Conservation (phyloP, 2,329 filamentous ascomycete species). For the Colletotrichum somersetense region DNA sequence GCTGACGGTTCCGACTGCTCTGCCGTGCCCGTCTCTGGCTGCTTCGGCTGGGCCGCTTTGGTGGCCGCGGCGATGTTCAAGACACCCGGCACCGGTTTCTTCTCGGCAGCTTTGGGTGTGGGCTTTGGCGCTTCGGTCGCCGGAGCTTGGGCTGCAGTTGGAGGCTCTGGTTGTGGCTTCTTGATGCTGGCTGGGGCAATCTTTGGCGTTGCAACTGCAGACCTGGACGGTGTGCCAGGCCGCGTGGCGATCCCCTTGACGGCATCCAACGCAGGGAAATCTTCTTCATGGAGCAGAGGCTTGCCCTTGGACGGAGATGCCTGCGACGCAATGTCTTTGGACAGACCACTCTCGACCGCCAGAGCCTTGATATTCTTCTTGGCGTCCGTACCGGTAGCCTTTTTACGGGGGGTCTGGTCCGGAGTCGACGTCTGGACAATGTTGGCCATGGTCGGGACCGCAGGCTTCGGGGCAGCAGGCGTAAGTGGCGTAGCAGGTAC, state of each 20-base stretch:
- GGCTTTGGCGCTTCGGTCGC: slow-evolving; percentile 20
- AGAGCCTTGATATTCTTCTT: slow-evolving; percentile 61
- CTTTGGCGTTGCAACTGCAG: slow-evolving; percentile 53
- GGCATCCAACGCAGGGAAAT: slow-evolving; percentile 71
- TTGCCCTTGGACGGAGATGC: slow-evolving; percentile 46
- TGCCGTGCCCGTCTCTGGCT: slow-evolving; percentile 46
- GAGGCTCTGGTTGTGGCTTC: slow-evolving; percentile 47
- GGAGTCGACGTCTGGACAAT: slow-evolving; percentile 47
- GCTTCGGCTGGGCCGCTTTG: slow-evolving; percentile 51
- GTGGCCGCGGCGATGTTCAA: slow-evolving; percentile 65
- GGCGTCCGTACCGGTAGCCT: slow-evolving; percentile 50
- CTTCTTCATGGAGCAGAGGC: slow-evolving; percentile 67
- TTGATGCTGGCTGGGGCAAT: slow-evolving; percentile 52
- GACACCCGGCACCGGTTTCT: slow-evolving; percentile 56
- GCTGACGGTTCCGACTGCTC: slow-evolving; percentile 55
- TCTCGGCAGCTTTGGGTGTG: slow-evolving; percentile 48
- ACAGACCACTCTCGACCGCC: slow-evolving; percentile 60
- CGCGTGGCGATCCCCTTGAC: slow-evolving; percentile 54
- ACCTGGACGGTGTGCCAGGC: slow-evolving; percentile 49
- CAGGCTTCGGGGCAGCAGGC: slow-evolving; percentile 33
- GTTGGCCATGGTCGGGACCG: slow-evolving; percentile 46
- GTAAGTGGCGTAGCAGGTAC: slow-evolving; percentile 33
- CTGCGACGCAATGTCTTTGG: slow-evolving; percentile 60
- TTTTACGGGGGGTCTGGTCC: slow-evolving; percentile 49
- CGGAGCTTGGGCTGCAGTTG: not conserved